Conservation (phyloP, 768 basidiomycete species). For the Mycena sanguinolenta region DNA sequence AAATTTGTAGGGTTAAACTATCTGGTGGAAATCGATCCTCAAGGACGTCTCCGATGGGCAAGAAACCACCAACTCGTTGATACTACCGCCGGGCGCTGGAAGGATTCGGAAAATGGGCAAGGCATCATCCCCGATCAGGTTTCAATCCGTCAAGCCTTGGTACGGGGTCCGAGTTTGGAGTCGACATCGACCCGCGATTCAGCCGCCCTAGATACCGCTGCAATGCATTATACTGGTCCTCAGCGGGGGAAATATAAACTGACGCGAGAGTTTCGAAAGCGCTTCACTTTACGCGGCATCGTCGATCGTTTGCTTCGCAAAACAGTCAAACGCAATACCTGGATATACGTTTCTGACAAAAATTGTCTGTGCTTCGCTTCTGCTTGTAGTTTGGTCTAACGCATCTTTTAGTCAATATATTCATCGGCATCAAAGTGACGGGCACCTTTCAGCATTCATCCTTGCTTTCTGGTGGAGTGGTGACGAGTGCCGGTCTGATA, state of each 20-base stretch:
- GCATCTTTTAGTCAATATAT: slow-evolving; percentile 64
- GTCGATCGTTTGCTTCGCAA: slow-evolving; percentile 68
- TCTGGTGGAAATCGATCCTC: slow-evolving; percentile 65
- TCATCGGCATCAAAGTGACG: slow-evolving; percentile 74
- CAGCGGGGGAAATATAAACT: slow-evolving; percentile 50
- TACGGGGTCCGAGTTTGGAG: slow-evolving; percentile 40
- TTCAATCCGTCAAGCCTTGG: slow-evolving; percentile 37
- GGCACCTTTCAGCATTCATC: slow-evolving; percentile 74
- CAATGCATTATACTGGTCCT: slow-evolving; percentile 58
- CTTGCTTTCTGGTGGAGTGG: slow-evolving; percentile 67
- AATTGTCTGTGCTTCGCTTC: slow-evolving; percentile 56
- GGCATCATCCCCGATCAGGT: slow-evolving; percentile 63
- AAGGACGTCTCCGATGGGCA: slow-evolving; percentile 71
- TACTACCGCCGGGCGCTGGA: slow-evolving; percentile 72
- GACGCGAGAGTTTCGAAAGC: slow-evolving; percentile 55
- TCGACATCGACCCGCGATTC: slow-evolving; percentile 28
- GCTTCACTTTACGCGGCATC: slow-evolving; percentile 65
- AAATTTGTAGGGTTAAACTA: slow-evolving; percentile 69
- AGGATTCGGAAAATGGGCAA: slow-evolving; percentile 67
- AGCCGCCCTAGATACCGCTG: slow-evolving; percentile 46
- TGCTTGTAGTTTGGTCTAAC: slow-evolving; percentile 10
- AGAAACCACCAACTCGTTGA: slow-evolving; percentile 70
- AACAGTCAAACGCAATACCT: slow-evolving; percentile 71
- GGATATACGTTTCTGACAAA: slow-evolving; percentile 77
- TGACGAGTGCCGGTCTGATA: slow-evolving; percentile 76